Evolutionary conservation across 2,329 filamentous ascomycete genomes (phyloP), one percentile per base, ranked within the genome.

Genomic region (Emergomyces orientalis): DNA sequence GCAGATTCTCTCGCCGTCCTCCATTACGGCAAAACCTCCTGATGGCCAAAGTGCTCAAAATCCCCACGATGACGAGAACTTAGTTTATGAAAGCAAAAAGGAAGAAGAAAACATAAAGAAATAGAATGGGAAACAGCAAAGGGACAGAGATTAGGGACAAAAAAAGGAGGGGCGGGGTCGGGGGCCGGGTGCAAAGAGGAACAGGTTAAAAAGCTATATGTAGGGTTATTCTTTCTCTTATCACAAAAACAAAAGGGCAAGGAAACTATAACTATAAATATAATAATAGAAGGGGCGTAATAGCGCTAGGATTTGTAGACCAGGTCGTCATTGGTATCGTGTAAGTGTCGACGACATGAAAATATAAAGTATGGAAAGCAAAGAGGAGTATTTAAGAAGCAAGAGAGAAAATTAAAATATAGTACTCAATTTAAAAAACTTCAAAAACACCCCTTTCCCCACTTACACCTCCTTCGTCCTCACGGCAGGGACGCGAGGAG

Each of bases 381-480:
- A 34, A 4, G 11, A 6, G 9, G 9, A 9, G 27, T 22, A 27
- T 51, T 25, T 25, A 27, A 27, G 34, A 52, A 22, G 22, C 17
- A 58, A 55, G 22, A 25, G n/a, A 25, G 32, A 30, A 30, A 56
- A 9, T 11, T 58, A 52, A 54, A 8, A 32, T 32, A 34, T 39
- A 51, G 43, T 43, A 19, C 32, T 9, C 22, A 49, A 54, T n/a
- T n/a, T 51, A 41, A 49, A 52, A 43, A 47, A 60, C 19, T 11
- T 39, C 6, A 47, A 32, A 30, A 25, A 62, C 22, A 25, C n/a
- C 22, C 11, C 7, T 27, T 14, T 19, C 22, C 17, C 37, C 25
- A 4, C 22, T 66, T 74, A 78, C 63, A 79, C 73, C 68, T 79
- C 77, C 65, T 74, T 75, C 13, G 76, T 78, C 63, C 76, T 71